phyloP scores from a whole-genome alignment of 2,329 filamentous ascomycete genomes.

The Paecilomyces sp. region DNA sequence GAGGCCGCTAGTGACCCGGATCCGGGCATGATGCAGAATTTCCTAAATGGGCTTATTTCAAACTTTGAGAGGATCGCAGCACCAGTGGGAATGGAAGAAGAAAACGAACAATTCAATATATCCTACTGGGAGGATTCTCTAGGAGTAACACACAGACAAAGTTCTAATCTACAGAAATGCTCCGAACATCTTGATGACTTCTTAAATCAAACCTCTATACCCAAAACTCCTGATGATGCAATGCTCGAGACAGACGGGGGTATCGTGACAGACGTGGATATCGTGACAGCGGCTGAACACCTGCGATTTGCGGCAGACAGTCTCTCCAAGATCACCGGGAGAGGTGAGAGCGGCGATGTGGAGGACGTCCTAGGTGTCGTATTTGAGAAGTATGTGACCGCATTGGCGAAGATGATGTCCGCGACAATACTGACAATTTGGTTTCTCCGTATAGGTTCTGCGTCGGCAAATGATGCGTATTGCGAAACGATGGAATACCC shows the following conservation, averaged over 20 bases:
- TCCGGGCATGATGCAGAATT: constrained; percentile 59
- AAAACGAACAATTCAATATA: constrained; percentile 45
- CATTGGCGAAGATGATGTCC: constrained; percentile 5
- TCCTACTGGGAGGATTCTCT: constrained; percentile 73
- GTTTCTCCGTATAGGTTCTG: constrained; percentile 42
- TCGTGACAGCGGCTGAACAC: constrained; percentile 85
- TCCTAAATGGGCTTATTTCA: constrained; percentile 60
- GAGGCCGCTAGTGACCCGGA: constrained; percentile 27
- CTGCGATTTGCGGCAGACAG: constrained; percentile 72
- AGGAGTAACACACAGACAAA: constrained; percentile 84
- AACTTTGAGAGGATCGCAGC: constrained; percentile 52
- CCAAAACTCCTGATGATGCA: constrained; percentile 10
- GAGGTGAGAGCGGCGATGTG: constrained; percentile 77
- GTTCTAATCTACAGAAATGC: constrained; percentile 70
- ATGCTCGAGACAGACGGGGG: constrained; percentile 4
- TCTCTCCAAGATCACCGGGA: constrained; percentile 81
- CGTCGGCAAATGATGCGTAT: constrained; percentile 43
- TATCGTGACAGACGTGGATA: constrained; percentile 50
- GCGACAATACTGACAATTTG: constrained; percentile 4
- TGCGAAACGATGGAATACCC: background rate
- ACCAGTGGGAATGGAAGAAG: constrained; percentile 23
- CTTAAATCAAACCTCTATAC: constrained; percentile 46
- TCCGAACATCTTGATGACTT: constrained; percentile 66
- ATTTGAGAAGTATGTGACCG: constrained; percentile 76
- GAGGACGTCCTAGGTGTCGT: constrained; percentile 95